Conservation (phyloP, 1,284 basidiomycete genomes). For the Cronartium quercuum region DNA sequence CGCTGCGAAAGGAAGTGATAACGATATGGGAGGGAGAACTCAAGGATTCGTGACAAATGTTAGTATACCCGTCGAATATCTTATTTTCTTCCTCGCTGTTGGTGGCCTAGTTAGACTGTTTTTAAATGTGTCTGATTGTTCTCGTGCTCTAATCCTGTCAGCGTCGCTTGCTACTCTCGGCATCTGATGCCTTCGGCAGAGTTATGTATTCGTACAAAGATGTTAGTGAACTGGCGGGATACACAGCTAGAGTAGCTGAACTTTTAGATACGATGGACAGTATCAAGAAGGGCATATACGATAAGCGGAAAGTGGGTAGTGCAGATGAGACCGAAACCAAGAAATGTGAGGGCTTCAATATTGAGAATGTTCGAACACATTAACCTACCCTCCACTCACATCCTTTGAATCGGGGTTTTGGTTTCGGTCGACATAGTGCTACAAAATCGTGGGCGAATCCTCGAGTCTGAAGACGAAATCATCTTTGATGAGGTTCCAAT, state of each 20-base stretch:
- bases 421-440: slow-evolving; percentile 58
- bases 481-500: slow-evolving; percentile 89
- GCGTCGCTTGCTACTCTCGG: slow-evolving; percentile 69
- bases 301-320: slow-evolving; percentile 77
- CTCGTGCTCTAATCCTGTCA: slow-evolving; percentile 67
- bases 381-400: neutral
- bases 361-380: neutral
- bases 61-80: slow-evolving; percentile 1
- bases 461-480: slow-evolving; percentile 69
- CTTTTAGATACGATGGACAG: slow-evolving; percentile 89
- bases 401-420: neutral
- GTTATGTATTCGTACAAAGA: slow-evolving; percentile 70
- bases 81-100: neutral
- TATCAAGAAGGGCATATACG: slow-evolving; percentile 72
- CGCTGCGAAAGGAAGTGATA: slow-evolving; percentile 51
- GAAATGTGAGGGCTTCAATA: slow-evolving; percentile 57
- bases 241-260: slow-evolving; percentile 82
- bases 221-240: slow-evolving; percentile 88
- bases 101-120: neutral
- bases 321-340: slow-evolving; percentile 71
- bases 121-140: slow-evolving; percentile 37
- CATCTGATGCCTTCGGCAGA: slow-evolving; percentile 58
- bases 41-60: slow-evolving; percentile 59
- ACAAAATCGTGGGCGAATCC: slow-evolving; percentile 67
- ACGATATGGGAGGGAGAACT: slow-evolving; percentile 73